Evolutionary conservation across 2,329 filamentous ascomycete genomes (phyloP).

Genomic region (Cryoendolithus antarcticus): DNA sequence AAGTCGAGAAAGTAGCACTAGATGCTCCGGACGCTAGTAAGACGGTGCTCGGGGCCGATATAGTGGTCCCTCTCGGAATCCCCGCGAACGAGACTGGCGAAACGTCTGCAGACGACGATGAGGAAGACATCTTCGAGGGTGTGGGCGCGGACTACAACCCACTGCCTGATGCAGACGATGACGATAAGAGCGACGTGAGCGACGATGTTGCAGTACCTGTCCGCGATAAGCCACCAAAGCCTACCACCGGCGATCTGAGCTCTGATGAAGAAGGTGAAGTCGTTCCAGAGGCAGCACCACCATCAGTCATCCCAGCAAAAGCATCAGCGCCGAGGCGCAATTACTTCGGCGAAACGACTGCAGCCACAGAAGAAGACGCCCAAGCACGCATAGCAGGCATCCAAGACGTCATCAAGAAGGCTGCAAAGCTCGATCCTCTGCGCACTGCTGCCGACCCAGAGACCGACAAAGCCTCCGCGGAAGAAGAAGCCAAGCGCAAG

Average conservation of each 20-base stretch:
- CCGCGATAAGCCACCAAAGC: background rate
- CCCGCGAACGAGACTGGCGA: constrained; percentile 3
- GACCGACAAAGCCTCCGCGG: constrained; percentile 31
- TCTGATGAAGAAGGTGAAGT: constrained; percentile 2
- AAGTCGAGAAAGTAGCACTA: constrained; percentile 22
- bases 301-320: background rate
- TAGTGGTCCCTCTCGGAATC: constrained; percentile 12
- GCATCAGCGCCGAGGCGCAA: constrained; percentile 15
- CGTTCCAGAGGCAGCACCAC: background rate
- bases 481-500: constrained; percentile 51
- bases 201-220: background rate
- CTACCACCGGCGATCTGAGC: background rate
- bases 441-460: constrained; percentile 29
- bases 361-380: constrained; percentile 7
- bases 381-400: constrained; percentile 19
- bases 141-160: constrained; percentile 50
- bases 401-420: constrained; percentile 53
- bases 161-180: constrained; percentile 36
- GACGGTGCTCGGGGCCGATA: constrained; percentile 22
- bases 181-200: constrained; percentile 30
- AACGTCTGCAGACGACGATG: constrained; percentile 37
- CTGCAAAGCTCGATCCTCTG: constrained; percentile 40
- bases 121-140: constrained; percentile 51
- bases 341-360: constrained; percentile 23
- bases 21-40: constrained; percentile 17